Base-by-base conservation (phyloP, 108 stramenopile species). In the Pseudonitzschia delicatissima region DNA sequence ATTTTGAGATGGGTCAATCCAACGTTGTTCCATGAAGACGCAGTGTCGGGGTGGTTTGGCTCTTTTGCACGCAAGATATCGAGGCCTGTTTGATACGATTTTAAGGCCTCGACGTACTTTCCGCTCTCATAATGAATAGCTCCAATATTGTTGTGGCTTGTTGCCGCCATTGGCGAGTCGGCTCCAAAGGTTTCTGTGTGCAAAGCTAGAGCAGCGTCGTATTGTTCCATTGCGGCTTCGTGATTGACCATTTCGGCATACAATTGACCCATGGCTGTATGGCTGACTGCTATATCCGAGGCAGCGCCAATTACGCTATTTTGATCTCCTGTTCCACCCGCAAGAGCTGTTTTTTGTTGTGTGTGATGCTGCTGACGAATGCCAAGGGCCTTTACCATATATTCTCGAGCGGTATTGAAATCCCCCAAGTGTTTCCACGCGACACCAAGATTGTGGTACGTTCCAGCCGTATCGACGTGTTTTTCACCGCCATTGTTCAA, bases 101-200 rank as follows among this genome's bases (percentile, higher is more conserved):
- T 12, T 18, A 86, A 32, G 15, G 84, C 84, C 17, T 61, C 70
- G 28, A 45, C 34, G 28, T 73, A 80, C 26, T 82, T 32, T 5
- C 68, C 68, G 36, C 62, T 71, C 72, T 82, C 68, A 55, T 80
- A 86, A 39, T 80, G 58, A 36, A 82, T 49, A 3, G 80, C 57
- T 29, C 85, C 85, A 25, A 81, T 62, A 62, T 81, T 83, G 64
- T 83, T 83, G 67, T 82, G 58, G n/a, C 77, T 74, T 0, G 82
- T 60, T 9, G 83, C 76, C 21, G 62, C 57, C 23, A 63, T 63
- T 7, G 71, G 77, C 26, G 65, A 40, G 15, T 55, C 34, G 20
- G 29, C 15, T 18, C 78, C 78, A 31, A 57, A 62, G 0, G 62
- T 13, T n/a, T 59, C 5, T 53, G 61, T n/a, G 25, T 67, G 68